Conservation (phyloP, 805 yeast genomes). For the Nakazawaea peltata region DNA sequence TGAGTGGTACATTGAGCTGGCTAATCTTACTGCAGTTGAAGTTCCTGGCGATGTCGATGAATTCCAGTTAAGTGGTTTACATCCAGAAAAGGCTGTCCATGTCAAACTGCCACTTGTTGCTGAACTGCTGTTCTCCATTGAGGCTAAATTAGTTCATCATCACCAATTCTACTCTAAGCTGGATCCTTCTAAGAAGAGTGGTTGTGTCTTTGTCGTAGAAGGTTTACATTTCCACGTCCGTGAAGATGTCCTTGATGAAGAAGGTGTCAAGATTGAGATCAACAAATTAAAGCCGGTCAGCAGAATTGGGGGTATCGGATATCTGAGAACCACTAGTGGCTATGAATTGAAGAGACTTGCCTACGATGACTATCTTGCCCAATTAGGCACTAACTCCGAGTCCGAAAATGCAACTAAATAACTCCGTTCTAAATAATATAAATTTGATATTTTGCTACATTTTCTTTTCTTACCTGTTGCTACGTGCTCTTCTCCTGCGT, state of each 20-base stretch:
- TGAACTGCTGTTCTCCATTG: constrained; percentile 53
- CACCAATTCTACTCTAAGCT: constrained; percentile 37
- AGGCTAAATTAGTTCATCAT: constrained; percentile 36
- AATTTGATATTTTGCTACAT: no score
- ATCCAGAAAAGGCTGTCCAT: constrained; percentile 31
- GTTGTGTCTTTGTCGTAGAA: constrained; percentile 38
- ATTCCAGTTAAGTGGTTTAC: constrained; percentile 48
- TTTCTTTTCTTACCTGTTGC: no score
- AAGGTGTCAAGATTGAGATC: constrained; percentile 30
- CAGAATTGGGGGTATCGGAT: constrained; percentile 45
- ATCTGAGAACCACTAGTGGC: constrained; percentile 35
- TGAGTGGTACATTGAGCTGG: constrained; percentile 62
- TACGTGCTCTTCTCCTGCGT: no score
- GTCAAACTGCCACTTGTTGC: constrained; percentile 53
- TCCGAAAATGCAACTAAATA: no score
- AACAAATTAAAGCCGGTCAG: constrained; percentile 44
- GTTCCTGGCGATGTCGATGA: constrained; percentile 46
- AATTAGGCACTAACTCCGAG: no score
- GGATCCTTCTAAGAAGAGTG: constrained; percentile 26
- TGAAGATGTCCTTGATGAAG: constrained; percentile 42
- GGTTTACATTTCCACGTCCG: constrained; percentile 51
- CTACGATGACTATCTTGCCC: constrained; percentile 15
- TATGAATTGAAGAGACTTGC: constrained; percentile 39
- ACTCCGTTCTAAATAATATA: no score
- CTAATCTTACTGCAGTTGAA: constrained; percentile 38